Evolutionary conservation across 73 alveolate species (phyloP).

Genomic region (Symbiodinium natans): DNA sequence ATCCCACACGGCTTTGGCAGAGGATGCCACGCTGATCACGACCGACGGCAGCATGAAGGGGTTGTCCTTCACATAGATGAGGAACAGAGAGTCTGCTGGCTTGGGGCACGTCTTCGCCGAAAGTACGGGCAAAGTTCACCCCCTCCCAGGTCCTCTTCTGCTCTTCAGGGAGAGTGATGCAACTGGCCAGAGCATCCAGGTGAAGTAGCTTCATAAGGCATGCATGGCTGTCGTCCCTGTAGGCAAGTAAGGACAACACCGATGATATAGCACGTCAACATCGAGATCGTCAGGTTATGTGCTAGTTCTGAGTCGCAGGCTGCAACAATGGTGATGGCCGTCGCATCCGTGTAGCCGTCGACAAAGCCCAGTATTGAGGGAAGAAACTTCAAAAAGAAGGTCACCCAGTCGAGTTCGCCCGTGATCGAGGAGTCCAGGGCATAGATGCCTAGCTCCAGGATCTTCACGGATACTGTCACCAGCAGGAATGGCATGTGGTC

Average conservation of each 20-base stretch:
- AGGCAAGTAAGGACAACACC: background rate
- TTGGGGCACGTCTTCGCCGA: background rate
- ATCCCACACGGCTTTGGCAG: too few species aligned
- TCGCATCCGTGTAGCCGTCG: background rate
- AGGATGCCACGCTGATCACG: too few species aligned
- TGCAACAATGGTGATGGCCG: background rate
- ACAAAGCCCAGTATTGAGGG: background rate
- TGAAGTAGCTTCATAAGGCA: background rate
- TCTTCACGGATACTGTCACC: background rate
- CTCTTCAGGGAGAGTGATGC: background rate
- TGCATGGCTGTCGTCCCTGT: background rate
- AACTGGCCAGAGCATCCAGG: background rate
- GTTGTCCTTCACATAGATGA: too few species aligned
- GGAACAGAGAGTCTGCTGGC: too few species aligned
- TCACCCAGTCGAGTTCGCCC: background rate
- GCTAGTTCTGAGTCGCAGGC: background rate
- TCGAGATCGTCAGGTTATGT: background rate
- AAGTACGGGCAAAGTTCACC: background rate
- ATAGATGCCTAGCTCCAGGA: background rate
- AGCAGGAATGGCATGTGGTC: background rate
- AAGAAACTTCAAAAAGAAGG: background rate
- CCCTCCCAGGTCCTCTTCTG: background rate
- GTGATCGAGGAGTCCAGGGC: background rate
- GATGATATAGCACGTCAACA: background rate
- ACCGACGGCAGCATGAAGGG: too few species aligned